Conservation (phyloP, 2,329 filamentous ascomycete species). For the Stagonosporopsis vannaccii region DNA sequence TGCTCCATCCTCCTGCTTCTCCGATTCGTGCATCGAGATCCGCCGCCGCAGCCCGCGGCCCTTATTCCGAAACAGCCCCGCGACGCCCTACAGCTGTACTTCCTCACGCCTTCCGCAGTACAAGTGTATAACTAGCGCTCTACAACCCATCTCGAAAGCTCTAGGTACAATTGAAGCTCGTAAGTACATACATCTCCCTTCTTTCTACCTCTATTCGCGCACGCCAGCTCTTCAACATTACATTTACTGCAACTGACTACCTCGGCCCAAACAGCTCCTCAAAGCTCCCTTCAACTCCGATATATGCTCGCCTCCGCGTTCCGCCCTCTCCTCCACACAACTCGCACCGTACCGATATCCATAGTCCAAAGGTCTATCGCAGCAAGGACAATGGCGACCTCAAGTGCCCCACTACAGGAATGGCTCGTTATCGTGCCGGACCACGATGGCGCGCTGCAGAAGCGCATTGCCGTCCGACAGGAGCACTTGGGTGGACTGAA, state of each 20-base stretch:
- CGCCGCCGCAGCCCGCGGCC: conserved; percentile 7
- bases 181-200: not conserved
- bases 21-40: conserved; percentile 18
- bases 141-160: not conserved
- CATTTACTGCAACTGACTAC: not conserved
- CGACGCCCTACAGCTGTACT: conserved; percentile 19
- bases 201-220: not conserved
- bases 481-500: conserved; percentile 43
- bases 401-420: conserved; percentile 46
- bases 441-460: conserved; percentile 50
- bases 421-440: conserved; percentile 62
- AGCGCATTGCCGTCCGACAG: conserved; percentile 53
- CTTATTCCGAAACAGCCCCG: conserved; percentile 13
- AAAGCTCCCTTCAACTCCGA: conserved; percentile 3
- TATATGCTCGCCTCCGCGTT: not conserved
- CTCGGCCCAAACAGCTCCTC: conserved; percentile 5
- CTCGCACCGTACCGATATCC: not conserved
- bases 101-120: conserved; percentile 10
- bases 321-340: conserved; percentile 5
- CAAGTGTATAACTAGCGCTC: conserved; percentile 5
- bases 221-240: not conserved
- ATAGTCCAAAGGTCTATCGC: not conserved
- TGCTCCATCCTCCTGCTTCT: conserved; percentile 8
- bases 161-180: conserved; percentile 1
- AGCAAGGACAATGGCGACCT: conserved; percentile 20